Conservation (phyloP, 805 yeast species). For the Ogataea wickerhamii region DNA sequence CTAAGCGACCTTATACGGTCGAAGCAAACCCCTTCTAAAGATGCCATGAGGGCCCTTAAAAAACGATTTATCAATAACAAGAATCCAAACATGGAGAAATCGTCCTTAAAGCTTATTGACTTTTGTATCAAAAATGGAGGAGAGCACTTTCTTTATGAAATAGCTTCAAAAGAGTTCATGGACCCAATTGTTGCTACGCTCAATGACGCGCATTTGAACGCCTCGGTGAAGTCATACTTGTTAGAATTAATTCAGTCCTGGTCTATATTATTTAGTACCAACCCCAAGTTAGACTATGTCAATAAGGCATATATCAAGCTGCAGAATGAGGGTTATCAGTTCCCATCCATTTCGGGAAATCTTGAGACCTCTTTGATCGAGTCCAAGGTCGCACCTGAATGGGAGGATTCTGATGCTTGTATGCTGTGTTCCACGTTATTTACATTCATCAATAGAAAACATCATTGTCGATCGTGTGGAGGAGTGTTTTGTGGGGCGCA, state of each 20-base stretch:
- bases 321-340: constrained; percentile 57
- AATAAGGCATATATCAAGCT: constrained; percentile 58
- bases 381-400: constrained; percentile 91
- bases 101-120: constrained; percentile 75
- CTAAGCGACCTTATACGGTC: constrained; percentile 83
- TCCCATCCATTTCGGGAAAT: constrained; percentile 49
- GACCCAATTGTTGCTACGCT: constrained; percentile 62
- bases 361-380: constrained; percentile 60
- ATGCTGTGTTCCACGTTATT: constrained; percentile 87
- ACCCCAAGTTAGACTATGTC: constrained; percentile 62
- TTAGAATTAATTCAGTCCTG: constrained; percentile 70
- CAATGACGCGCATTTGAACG: constrained; percentile 31
- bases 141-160: constrained; percentile 70
- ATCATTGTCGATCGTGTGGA: constrained; percentile 96
- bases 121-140: constrained; percentile 94
- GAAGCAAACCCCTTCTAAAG: constrained; percentile 72
- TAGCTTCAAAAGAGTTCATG: constrained; percentile 81
- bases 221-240: constrained; percentile 56
- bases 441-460: constrained; percentile 81
- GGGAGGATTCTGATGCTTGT: constrained; percentile 95
- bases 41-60: constrained; percentile 81
- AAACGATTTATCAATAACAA: constrained; percentile 54
- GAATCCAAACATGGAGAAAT: constrained; percentile 78
- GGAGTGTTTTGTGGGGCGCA: constrained; percentile 88
- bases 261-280: constrained; percentile 68